Base-by-base conservation (phyloP, 2,329 filamentous ascomycete species). In the Colletotrichum lindemuthianum region DNA sequence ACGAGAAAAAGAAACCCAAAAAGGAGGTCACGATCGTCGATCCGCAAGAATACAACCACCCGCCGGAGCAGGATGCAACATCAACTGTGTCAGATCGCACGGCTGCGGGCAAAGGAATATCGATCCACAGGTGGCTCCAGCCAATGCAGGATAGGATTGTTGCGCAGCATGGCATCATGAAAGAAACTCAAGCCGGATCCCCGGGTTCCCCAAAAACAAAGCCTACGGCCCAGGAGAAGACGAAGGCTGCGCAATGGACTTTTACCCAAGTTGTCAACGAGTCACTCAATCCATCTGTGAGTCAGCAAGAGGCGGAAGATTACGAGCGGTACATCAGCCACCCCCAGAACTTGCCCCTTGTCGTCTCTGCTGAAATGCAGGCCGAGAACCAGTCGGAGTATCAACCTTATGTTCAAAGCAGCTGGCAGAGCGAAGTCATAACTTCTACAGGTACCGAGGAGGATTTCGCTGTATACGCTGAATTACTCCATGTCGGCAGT, bases 261-360 rank as follows among this genome's bases (percentile, higher is more conserved):
- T 90, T 97, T 51, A 90, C 90, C 15, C 91, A 96, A 72, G 90
- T 97, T 53, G 91, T 97, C 48, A 85, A 90, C 57, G 91, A 94
- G 74, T 96, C 92, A 6, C 84, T 98, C 48, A 91, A 97, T 69
- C 96, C 96, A 1, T 89, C 88, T 1, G 92, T 99, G 41, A 91
- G 87, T 8, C 78, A 84, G 8, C 85, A 87, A 43, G 95, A 98
- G 79, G 88, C 89, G 32, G 89, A 91, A 50, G 96, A 98, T 74
- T 99, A 99, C 75, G 86, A 89, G 63, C 88, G 91, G 32, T 99
- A 98, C 77, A 89, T 99, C 69, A 88, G 86, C 51, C 96, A 99
- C 72, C 94, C 96, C 2, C 89, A 97, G 60, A 94, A 90, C 58
- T 87, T 99, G 1, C 93, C 95, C 0, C 84, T 99, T 2, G 92